Evolutionary conservation across 768 basidiomycete genomes (phyloP).

Genomic region (Lactifluus pinguis): DNA sequence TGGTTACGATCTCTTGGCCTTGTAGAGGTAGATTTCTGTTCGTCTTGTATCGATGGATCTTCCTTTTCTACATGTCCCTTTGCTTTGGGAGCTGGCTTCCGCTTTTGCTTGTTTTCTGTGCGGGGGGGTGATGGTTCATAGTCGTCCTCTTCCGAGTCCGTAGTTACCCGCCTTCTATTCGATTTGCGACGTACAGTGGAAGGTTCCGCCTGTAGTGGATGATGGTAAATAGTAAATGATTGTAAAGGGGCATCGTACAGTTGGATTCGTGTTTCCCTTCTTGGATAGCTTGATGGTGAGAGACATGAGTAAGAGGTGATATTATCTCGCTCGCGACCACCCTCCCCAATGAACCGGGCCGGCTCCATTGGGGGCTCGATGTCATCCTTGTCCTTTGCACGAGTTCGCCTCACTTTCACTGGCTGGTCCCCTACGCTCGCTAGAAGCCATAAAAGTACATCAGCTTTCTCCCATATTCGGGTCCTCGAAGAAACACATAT

Average conservation of each 20-base stretch:
- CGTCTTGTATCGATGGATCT: constrained; percentile 16
- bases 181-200: constrained; percentile 11
- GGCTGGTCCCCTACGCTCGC: background rate
- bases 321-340: no score
- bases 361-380: background rate
- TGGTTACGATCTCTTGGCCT: constrained; percentile 8
- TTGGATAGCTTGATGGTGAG: constrained; percentile 15
- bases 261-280: constrained; percentile 7
- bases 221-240: background rate
- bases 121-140: constrained; percentile 12
- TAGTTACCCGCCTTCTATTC: constrained; percentile 14
- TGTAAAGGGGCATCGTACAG: background rate
- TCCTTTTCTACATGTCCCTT: constrained; percentile 16
- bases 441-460: background rate
- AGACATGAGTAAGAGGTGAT: background rate
- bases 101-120: constrained; percentile 12
- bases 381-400: background rate
- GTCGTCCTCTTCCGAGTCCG: constrained; percentile 16
- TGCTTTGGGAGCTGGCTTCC: background rate
- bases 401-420: background rate
- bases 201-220: constrained; percentile 8
- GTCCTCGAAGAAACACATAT: constrained; percentile 62
- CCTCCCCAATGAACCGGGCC: background rate
- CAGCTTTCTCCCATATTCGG: constrained; percentile 26
- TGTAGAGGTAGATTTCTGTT: constrained; percentile 3